Evolutionary conservation across 2,329 filamentous ascomycete genomes (phyloP).

Genomic region (Trichoderma sp.): DNA sequence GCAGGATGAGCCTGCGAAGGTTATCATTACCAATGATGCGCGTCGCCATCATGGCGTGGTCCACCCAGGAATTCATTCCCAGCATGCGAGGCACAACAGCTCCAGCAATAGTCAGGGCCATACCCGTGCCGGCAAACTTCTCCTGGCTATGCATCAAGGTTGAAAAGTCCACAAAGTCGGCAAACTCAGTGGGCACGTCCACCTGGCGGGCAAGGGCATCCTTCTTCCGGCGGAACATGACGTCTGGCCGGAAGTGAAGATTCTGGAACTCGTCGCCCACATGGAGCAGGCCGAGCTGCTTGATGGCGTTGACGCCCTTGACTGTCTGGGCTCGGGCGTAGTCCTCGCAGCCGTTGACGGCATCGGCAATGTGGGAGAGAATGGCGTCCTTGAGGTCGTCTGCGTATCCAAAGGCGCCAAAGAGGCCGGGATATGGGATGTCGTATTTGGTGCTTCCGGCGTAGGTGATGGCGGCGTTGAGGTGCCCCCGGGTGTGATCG

Average conservation of each 20-base stretch:
- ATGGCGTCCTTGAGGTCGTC: slow-evolving; percentile 92
- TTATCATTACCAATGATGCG: slow-evolving; percentile 81
- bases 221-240: slow-evolving; percentile 87
- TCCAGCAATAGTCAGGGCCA: slow-evolving; percentile 89
- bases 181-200: slow-evolving; percentile 82
- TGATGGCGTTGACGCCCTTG: slow-evolving; percentile 80
- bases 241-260: slow-evolving; percentile 83
- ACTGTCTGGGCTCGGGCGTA: slow-evolving; percentile 78
- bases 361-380: slow-evolving; percentile 80
- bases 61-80: slow-evolving; percentile 84
- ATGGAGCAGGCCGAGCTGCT: slow-evolving; percentile 83
- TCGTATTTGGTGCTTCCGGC: slow-evolving; percentile 75
- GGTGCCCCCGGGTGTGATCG: slow-evolving; percentile 72
- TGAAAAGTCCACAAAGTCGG: slow-evolving; percentile 89
- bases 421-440: slow-evolving; percentile 82
- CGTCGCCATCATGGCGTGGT: slow-evolving; percentile 79
- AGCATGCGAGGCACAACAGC: slow-evolving; percentile 81
- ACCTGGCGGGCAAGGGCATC: slow-evolving; percentile 83
- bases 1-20: slow-evolving; percentile 75
- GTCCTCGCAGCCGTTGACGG: slow-evolving; percentile 80
- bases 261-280: slow-evolving; percentile 85
- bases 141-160: slow-evolving; percentile 86
- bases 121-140: slow-evolving; percentile 89
- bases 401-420: slow-evolving; percentile 85
- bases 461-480: slow-evolving; percentile 73